phyloP scores from a whole-genome alignment of 495 filamentous ascomycete genomes.

The Aspergillus nidulans region DNA sequence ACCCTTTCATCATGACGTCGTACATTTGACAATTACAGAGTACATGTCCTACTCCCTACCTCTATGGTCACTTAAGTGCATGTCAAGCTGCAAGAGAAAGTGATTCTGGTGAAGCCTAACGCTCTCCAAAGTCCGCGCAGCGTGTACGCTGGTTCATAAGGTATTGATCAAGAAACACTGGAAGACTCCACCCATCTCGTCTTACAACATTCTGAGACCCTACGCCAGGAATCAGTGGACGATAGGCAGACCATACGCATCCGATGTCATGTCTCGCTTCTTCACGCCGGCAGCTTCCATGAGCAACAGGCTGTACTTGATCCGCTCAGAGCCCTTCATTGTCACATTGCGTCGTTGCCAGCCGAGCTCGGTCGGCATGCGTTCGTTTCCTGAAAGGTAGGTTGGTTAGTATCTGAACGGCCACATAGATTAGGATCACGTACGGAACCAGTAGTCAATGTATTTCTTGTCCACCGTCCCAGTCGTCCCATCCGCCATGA shows the following conservation, averaged over 20 bases:
- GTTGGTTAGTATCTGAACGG: too few species aligned
- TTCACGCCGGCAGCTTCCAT: slow-evolving; percentile 5
- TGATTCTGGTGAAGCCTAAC: too few species aligned
- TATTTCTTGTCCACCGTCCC: slow-evolving; percentile 11
- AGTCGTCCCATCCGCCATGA: slow-evolving; percentile 15
- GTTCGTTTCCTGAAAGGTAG: slow-evolving; percentile 12
- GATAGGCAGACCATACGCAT: background rate
- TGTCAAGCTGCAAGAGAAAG: too few species aligned
- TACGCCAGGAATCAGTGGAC: background rate
- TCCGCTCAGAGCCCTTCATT: slow-evolving; percentile 3
- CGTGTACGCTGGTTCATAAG: too few species aligned
- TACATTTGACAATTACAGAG: too few species aligned
- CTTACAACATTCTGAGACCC: background rate
- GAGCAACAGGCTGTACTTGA: slow-evolving; percentile 1
- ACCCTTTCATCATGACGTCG: too few species aligned
- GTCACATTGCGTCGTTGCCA: slow-evolving; percentile 10
- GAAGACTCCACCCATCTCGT: too few species aligned
- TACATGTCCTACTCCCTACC: too few species aligned
- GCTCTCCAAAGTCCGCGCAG: too few species aligned
- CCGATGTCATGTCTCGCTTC: background rate
- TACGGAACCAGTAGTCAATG: slow-evolving; percentile 17
- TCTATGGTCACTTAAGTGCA: too few species aligned
- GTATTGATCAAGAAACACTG: too few species aligned
- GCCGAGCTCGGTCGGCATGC: slow-evolving; percentile 15
- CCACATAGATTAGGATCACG: background rate